Conservation (phyloP, 352 stramenopile species). For the Globisporangium rhizosaccharum region DNA sequence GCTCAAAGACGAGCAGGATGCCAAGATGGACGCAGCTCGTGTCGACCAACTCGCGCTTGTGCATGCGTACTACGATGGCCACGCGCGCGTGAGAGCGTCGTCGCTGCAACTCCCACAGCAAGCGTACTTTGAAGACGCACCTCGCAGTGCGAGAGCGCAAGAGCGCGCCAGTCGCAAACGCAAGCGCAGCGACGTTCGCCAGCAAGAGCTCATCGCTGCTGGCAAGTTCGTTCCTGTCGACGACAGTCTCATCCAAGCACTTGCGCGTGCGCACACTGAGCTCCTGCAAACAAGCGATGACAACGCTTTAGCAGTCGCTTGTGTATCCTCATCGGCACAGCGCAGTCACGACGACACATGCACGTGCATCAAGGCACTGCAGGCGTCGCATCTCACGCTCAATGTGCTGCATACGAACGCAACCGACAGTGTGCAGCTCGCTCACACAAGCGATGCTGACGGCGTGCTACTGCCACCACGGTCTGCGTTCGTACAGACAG, state of each 20-base stretch:
- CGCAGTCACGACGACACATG: neutral
- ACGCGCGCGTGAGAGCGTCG: slow-evolving; percentile 18
- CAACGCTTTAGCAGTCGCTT: neutral
- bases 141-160: neutral
- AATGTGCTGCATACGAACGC: slow-evolving; percentile 3
- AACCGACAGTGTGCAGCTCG: slow-evolving; percentile 16
- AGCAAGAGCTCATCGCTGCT: slow-evolving; percentile 30
- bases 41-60: slow-evolving; percentile 42
- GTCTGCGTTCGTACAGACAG: slow-evolving; percentile 19
- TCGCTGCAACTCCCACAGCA: slow-evolving; percentile 27
- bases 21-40: slow-evolving; percentile 7
- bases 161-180: slow-evolving; percentile 22
- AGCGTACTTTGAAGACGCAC: slow-evolving; percentile 17
- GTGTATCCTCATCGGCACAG: neutral
- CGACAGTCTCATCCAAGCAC: slow-evolving; percentile 8
- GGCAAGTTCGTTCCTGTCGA: slow-evolving; percentile 53
- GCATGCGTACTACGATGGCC: slow-evolving; percentile 44
- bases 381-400: neutral
- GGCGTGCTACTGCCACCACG: slow-evolving; percentile 20
- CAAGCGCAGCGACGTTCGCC: slow-evolving; percentile 29
- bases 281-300: slow-evolving; percentile 4
- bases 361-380: neutral
- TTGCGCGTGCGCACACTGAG: slow-evolving; percentile 18
- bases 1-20: neutral
- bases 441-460: neutral